phyloP scores from a whole-genome alignment of 208 protist genomes.

The Leishmania mexicana region DNA sequence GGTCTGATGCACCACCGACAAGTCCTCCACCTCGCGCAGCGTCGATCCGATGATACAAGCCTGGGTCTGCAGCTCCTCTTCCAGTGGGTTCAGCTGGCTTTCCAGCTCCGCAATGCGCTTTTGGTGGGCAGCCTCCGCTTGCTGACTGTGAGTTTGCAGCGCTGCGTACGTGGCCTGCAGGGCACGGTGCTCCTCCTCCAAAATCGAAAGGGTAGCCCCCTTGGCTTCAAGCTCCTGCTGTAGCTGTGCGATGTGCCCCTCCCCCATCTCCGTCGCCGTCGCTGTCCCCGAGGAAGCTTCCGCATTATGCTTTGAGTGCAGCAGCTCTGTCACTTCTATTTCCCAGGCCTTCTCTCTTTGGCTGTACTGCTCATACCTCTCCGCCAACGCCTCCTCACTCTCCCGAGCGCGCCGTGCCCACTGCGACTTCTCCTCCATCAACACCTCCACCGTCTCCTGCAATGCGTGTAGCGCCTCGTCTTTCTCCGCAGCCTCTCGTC shows the following conservation, averaged over 20 bases:
- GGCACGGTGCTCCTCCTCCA: constrained; percentile 13
- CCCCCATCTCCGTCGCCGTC: not conserved
- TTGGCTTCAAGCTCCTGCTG: constrained; percentile 8
- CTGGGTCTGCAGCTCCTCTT: constrained; percentile 22
- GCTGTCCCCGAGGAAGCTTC: not conserved
- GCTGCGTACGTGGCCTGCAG: constrained; percentile 12
- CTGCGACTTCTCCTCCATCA: constrained; percentile 30
- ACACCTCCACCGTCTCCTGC: constrained; percentile 11
- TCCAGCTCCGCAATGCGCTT: constrained; percentile 22
- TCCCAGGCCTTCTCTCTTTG: constrained; percentile 28
- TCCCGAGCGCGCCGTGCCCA: constrained; percentile 23
- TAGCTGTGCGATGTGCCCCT: constrained; percentile 2
- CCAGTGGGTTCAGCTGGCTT: constrained; percentile 12
- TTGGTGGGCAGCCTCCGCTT: constrained; percentile 1
- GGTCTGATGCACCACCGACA: constrained; percentile 9
- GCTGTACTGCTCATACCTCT: constrained; percentile 25
- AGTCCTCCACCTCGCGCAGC: constrained; percentile 18
- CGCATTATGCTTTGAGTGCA: constrained; percentile 3
- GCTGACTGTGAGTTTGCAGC: constrained; percentile 15
- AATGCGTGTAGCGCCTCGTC: constrained; percentile 10
- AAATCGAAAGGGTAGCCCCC: not conserved
- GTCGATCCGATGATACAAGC: constrained; percentile 9
- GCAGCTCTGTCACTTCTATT: constrained; percentile 12
- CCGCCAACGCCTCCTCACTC: constrained; percentile 27
- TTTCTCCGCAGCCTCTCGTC: constrained; percentile 20